Percentiles rank a stretch among this genome's conserved stretches.
Conservation (phyloP, 73 alveolate genomes). For the Tetrahymena elliotti region DNA sequence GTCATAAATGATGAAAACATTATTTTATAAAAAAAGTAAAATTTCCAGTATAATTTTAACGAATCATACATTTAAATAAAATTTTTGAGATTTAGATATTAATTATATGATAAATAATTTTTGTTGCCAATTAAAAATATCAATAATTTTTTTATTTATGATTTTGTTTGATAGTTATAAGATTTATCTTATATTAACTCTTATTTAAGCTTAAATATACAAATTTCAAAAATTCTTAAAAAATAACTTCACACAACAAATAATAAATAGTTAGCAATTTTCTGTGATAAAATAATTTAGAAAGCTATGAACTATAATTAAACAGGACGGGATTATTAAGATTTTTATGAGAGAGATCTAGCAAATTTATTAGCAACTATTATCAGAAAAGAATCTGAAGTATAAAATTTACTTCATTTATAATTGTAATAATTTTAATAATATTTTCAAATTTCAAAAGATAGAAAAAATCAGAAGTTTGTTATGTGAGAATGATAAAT, state of each 20-base stretch:
- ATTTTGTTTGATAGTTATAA: background rate
- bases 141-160: background rate
- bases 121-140: background rate
- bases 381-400: background rate
- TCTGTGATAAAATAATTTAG: background rate
- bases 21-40: background rate
- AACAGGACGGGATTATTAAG: background rate
- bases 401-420: background rate
- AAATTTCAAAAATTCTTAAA: background rate
- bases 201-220: background rate
- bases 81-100: background rate
- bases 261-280: background rate
- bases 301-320: background rate
- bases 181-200: background rate
- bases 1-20: too few species aligned
- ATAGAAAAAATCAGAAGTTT: background rate
- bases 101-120: background rate
- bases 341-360: background rate
- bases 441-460: background rate
- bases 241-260: background rate
- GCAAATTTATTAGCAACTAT: background rate
- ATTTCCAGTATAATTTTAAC: background rate
- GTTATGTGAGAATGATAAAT: background rate
- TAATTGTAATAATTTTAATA: too few species aligned
- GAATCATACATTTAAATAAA: background rate